These are phyloP conservation scores for Hypoxylon sp. DNA, from an alignment of 2,329 filamentous ascomycete species.

Conservation along the genomic window DNA sequence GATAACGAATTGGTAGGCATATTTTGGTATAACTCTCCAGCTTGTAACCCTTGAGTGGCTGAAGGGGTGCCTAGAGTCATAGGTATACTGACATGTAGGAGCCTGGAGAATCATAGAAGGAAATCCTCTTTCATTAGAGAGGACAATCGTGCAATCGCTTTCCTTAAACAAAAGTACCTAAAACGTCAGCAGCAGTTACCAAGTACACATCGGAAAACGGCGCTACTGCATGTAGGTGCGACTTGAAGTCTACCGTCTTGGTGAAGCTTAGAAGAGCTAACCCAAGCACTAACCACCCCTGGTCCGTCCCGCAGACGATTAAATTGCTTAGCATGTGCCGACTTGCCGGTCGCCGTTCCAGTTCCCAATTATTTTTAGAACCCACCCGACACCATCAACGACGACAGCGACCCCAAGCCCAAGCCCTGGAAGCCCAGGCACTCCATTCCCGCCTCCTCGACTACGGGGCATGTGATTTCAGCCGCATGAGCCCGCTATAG, in stretches of 20 bases:
- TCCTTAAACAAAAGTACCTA: neutral
- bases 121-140: neutral
- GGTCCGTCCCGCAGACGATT: slow-evolving; percentile 35
- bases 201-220: too few species aligned
- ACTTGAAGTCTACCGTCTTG: slow-evolving; percentile 12
- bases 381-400: slow-evolving; percentile 14
- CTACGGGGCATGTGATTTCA: slow-evolving; percentile 47
- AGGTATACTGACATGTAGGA: slow-evolving; percentile 14
- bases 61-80: slow-evolving; percentile 14
- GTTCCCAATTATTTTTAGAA: slow-evolving; percentile 40
- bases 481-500: slow-evolving; percentile 38
- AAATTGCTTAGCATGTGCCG: slow-evolving; percentile 32
- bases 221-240: slow-evolving; percentile 22
- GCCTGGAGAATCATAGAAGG: slow-evolving; percentile 3
- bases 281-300: slow-evolving; percentile 10
- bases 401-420: slow-evolving; percentile 1
- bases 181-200: neutral
- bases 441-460: slow-evolving; percentile 12
- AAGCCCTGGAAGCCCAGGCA: neutral
- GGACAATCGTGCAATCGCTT: neutral
- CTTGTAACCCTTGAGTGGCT: slow-evolving; percentile 30
- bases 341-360: slow-evolving; percentile 33
- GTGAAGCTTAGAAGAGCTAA: slow-evolving; percentile 20
- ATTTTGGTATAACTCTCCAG: slow-evolving; percentile 4
- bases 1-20: slow-evolving; percentile 31